phyloP scores from a whole-genome alignment of 108 stramenopile species.

The Nannochloropsis oceanica region DNA sequence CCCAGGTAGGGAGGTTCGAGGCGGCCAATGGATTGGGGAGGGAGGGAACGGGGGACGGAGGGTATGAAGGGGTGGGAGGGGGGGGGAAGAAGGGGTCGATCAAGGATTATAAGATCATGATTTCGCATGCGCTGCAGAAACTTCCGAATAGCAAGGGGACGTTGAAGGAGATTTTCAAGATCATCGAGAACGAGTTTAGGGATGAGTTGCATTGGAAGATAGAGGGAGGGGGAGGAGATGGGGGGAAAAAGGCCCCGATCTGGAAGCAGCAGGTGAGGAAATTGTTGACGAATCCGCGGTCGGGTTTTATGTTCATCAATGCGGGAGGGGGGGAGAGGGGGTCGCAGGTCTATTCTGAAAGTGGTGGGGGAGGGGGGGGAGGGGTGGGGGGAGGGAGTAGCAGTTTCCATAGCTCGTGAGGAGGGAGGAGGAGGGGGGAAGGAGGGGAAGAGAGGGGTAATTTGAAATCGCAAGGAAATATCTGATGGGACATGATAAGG shows the following conservation, averaged over 20 bases:
- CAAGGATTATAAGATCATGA: not conserved
- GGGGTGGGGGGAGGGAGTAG: too few relatives aligned
- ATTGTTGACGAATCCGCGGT: not conserved
- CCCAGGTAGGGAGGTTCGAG: not conserved
- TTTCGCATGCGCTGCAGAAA: constrained; percentile 7
- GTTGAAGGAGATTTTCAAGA: constrained; percentile 15
- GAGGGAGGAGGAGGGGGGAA: not conserved
- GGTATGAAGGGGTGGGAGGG: not conserved
- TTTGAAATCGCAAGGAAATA: not conserved
- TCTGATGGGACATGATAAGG: too few relatives aligned
- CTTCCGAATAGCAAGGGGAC: not conserved
- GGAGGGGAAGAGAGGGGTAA: not conserved
- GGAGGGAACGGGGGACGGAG: too few relatives aligned
- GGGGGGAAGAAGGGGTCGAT: not conserved
- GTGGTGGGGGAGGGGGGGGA: not conserved
- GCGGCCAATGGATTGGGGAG: not conserved
- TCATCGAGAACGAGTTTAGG: constrained; percentile 14
- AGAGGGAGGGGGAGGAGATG: too few relatives aligned
- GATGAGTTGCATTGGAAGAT: not conserved
- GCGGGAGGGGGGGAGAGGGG: not conserved
- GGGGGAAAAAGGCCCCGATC: not conserved
- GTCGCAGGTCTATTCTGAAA: not conserved
- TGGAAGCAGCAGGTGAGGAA: not conserved
- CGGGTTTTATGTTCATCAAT: not conserved
- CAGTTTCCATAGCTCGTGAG: not conserved